Evolutionary conservation across 768 basidiomycete genomes (phyloP), one percentile per base, ranked within the genome.

Genomic region (Tulasnella sp.): DNA sequence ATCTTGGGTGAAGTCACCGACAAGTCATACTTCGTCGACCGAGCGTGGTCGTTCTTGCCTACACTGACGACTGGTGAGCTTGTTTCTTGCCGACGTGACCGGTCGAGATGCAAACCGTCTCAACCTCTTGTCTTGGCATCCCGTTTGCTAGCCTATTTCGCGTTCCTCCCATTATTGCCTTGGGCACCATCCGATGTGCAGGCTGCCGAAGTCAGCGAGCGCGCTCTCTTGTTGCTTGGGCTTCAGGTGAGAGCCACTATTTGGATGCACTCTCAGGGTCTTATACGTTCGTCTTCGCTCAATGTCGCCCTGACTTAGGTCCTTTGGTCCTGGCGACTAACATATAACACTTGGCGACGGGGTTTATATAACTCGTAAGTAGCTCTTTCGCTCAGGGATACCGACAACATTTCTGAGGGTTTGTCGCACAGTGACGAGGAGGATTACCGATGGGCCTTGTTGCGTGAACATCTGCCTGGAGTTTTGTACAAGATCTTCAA

Each of bases 361-460:
- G 95, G 89, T 2, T 74, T 95, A 4, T 91, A 90, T 67, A 77
- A 70, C 51, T 70, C 84, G 86, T 88, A 65, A 59, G 83, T 71
- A 3, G 21, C 43, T 32, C 15, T 17, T 21, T 49, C n/a, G 38
- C 45, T 43, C 8, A 27, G n/a, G 29, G 21, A 4, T 4, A 3
- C 5, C 24, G 43, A 29, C 42, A 30, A 29, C 49, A 10, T 60
- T 56, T 24, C 62, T 45, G 26, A 51, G 44, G n/a, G 26, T 15
- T 47, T 23, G 4, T 58, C 3, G 61, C 38, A 26, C 60, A 89
- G 86, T 5, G 76, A 79, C 26, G 88, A 88, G 24, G 92, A 95
- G 70, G 93, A 96, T 70, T 97, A 97, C 67, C 85, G 95, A 26
- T 97, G 94, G 89, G 80, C 75, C 1, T 73, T 91, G 38, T 76